Evolutionary conservation across 768 basidiomycete genomes (phyloP), one percentile per base, ranked within the genome.

Genomic region (Lentinula sp.): DNA sequence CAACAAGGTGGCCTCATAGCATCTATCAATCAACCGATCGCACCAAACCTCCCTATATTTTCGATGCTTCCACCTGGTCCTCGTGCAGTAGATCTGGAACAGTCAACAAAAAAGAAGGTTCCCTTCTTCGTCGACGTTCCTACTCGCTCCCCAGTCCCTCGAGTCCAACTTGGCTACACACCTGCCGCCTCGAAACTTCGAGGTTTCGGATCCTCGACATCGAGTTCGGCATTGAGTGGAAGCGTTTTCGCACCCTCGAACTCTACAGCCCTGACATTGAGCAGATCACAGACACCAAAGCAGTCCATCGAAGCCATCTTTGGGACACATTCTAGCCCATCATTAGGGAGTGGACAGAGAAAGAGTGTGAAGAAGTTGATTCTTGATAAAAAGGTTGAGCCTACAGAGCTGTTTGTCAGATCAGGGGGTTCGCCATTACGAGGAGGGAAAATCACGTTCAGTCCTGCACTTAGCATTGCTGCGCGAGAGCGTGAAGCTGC

Each of bases 341-440:
- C 85, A 4, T 72, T 91, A 53, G 90, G 90, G 6, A 88, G 82
- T 66, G 90, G 84, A 46, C 79, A 74, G 61, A 79, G 87, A 59
- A 85, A 88, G 61, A 96, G 93, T 69, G 92, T 96, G 61, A 98
- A 98, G 79, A 96, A 96, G 70, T 81, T 98, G 61, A 87, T 94
- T 41, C 71, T 97, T 63, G 90, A 94, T 69, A 94, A 91, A 74
- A 93, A 88, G 69, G 77, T 91, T 15, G 88, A 91, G 56, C 81
- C 90, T 32, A 75, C 82, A 28, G 88, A 93, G 63, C 67, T 93
- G 56, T 88, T 92, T 67, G 71, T 70, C 45, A 82, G 81, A 67
- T 76, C 79, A 1, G 79, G 79, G 35, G 74, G 77, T 15, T 73
- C 74, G 36, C 80, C 83, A 57, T 70, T 74, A 18, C 57, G 72